phyloP scores from a whole-genome alignment of 2,329 filamentous ascomycete genomes.

The Thelonectria olida region DNA sequence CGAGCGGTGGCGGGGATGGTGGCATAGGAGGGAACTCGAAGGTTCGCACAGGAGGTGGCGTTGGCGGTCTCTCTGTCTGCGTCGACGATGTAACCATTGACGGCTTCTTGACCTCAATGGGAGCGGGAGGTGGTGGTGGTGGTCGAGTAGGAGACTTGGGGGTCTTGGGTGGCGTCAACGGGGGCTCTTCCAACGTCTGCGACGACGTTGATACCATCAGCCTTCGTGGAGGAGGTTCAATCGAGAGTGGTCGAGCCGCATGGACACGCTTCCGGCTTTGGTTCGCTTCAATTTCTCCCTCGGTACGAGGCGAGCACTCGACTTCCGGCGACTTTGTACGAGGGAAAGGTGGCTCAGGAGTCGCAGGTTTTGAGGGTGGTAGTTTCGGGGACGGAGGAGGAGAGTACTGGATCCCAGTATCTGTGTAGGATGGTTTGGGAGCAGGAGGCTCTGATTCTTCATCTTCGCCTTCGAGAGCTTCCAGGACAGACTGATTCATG shows the following conservation, averaged over 20 bases:
- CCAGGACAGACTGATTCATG: conserved; percentile 64
- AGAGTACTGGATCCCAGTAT: conserved; percentile 83
- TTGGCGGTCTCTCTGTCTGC: conserved; percentile 61
- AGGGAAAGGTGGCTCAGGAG: conserved; percentile 51
- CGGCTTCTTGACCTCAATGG: conserved; percentile 46
- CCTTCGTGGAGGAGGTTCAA: conserved; percentile 55
- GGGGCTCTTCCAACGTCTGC: conserved; percentile 67
- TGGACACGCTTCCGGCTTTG: conserved; percentile 76
- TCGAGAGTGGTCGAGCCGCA: conserved; percentile 57
- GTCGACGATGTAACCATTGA: conserved; percentile 66
- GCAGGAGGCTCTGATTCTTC: conserved; percentile 55
- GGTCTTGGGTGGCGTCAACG: conserved; percentile 74
- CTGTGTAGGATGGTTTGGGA: conserved; percentile 68
- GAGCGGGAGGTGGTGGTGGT: conserved; percentile 52
- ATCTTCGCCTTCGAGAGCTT: conserved; percentile 65
- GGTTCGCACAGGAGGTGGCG: conserved; percentile 13
- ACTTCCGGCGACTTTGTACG: conserved; percentile 52
- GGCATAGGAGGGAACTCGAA: conserved; percentile 31
- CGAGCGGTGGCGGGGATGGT: conserved; percentile 50
- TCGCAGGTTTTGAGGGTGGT: conserved; percentile 50
- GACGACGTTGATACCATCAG: conserved; percentile 72
- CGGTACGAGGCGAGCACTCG: conserved; percentile 55
- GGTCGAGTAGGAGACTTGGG: conserved; percentile 61
- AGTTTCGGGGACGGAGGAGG: conserved; percentile 78
- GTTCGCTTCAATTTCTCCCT: conserved; percentile 75